Percentiles rank a stretch among this genome's conserved stretches.
Evolutionary conservation across 2,329 filamentous ascomycete species (phyloP).

Genomic region (Fusarium keratoplasticum): DNA sequence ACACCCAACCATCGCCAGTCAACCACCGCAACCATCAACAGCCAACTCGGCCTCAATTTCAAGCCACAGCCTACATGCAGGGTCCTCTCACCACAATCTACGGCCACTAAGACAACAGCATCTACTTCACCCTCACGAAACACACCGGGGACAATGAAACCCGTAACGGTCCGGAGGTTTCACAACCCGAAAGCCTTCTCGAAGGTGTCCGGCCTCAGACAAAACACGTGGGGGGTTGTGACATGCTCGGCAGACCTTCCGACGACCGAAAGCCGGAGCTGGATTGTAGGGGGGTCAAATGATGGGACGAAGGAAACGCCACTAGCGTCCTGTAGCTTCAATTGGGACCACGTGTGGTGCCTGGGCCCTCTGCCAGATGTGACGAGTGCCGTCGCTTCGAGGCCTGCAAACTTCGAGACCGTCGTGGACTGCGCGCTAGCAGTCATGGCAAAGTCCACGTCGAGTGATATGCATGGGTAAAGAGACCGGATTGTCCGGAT

Average conservation of each 20-base stretch:
- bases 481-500: neutral
- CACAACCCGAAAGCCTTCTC: neutral
- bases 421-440: conserved; percentile 7
- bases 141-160: neutral
- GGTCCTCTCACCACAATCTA: neutral
- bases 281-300: conserved; percentile 27
- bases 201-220: neutral
- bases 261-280: neutral
- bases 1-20: neutral
- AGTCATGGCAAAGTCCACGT: neutral
- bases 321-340: conserved; percentile 6
- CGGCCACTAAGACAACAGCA: neutral
- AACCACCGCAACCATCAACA: neutral
- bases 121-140: neutral
- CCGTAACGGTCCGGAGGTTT: neutral
- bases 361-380: conserved; percentile 26
- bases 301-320: conserved; percentile 20
- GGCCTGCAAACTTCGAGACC: conserved; percentile 23
- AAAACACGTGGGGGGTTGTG: neutral
- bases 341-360: conserved; percentile 23
- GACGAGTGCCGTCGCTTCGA: conserved; percentile 32
- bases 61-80: neutral
- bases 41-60: neutral
- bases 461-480: neutral
- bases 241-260: neutral